These are phyloP conservation scores for Fraxinus quadrangulata DNA, from an alignment of 257 asterid species.

Conservation along the genomic window DNA sequence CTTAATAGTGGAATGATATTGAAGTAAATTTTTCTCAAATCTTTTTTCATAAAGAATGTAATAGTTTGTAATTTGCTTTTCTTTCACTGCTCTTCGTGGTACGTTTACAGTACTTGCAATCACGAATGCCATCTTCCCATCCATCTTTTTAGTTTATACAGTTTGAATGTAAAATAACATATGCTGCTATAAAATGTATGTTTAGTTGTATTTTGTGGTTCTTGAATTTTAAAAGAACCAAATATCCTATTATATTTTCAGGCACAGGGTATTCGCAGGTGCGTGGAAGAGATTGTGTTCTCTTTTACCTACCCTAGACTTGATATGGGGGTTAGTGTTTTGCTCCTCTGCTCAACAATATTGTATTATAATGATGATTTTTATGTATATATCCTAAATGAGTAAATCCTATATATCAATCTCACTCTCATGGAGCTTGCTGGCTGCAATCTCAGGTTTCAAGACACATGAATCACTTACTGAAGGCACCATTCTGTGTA, in stretches of 20 bases:
- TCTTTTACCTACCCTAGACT: conserved; percentile 87
- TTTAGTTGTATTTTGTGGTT: neutral
- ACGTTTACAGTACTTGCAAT: neutral
- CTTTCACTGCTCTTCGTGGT: conserved; percentile 6
- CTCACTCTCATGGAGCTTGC: conserved; percentile 6
- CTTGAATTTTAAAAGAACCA: neutral
- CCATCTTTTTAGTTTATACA: neutral
- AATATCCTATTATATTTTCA: conserved; percentile 33
- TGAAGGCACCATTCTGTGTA: conserved; percentile 89
- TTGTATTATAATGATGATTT: conserved; percentile 1
- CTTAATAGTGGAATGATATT: neutral
- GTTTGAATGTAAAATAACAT: conserved; percentile 10
- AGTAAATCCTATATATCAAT: neutral
- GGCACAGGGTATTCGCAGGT: conserved; percentile 68
- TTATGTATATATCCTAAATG: conserved; percentile 3
- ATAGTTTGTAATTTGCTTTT: neutral
- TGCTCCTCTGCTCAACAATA: conserved; percentile 2
- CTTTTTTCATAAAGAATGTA: neutral
- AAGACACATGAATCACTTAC: conserved; percentile 83
- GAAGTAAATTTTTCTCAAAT: conserved; percentile 1
- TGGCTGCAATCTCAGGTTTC: conserved; percentile 63
- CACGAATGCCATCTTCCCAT: neutral
- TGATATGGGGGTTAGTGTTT: conserved; percentile 76
- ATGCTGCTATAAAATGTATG: neutral
- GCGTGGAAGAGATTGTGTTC: conserved; percentile 85